Base-by-base conservation (phyloP, 2,329 filamentous ascomycete species). In the Trichoderma atrobrunneum region DNA sequence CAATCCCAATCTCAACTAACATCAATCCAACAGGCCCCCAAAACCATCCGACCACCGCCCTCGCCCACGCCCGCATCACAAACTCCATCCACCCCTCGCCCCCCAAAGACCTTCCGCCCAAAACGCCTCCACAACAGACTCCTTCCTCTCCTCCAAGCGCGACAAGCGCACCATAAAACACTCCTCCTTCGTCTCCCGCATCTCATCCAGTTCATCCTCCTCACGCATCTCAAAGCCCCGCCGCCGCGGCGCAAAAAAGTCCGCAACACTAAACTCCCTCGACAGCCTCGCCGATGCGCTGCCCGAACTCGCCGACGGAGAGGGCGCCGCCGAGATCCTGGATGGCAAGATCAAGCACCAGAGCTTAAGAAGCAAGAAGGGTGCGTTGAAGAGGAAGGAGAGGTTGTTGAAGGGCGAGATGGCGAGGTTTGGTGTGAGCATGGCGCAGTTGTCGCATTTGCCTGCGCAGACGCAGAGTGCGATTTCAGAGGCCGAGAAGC, bases 111-210 rank as follows among this genome's bases (percentile, higher is more conserved):
- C 14, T 86, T 87, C 79, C 87, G 86, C 67, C 67, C 78, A 83
- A 63, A 82, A 86, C 76, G 85, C 87, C 75, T 79, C 83, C 62
- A 85, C 87, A 16, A 81, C 84, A 60, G 87, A 90, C 79, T 74
- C 80, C 73, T 95, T 95, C 81, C 84, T 90, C 73, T 87, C 90
- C 70, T 90, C 87, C 74, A 98, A 98, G 82, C 91, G 89, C 79
- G 93, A 97, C 84, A 97, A 95, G 84, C 92, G 91, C 28, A 84
- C 87, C 39, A 93, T 97, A 77, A 95, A 94, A 79, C 93, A 93
- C 85, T 92, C 92, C 0, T 84, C 90, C 16, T 94, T 98, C 75
- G 85, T 97, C 32, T 91, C 90, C 24, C 92, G 91, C 74, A 92
- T 97, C 77, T 85, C 90, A 75, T 93, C 94, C 74, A 92, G 97